Base-by-base conservation (phyloP, 2,329 filamentous ascomycete species). In the Nakataea oryzae region DNA sequence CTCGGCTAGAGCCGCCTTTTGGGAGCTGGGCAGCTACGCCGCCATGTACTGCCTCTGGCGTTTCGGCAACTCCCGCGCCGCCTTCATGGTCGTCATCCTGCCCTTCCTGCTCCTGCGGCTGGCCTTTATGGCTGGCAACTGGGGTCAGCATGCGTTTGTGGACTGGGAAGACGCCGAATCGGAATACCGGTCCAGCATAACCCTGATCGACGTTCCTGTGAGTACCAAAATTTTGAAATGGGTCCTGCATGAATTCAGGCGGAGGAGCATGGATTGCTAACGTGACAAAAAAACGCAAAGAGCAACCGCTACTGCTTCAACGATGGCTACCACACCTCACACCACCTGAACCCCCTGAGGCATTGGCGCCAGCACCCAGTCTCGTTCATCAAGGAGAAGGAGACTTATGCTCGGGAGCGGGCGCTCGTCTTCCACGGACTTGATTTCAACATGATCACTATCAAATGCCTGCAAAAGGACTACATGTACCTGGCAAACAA, bases 261-360 rank as follows among this genome's bases (percentile, higher is more conserved):
- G 41, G 7, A 8, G n/a, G 7, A 50, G 11, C 6, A n/a, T n/a
- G 2, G 6, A 50, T 50, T n/a, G 27, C 26, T 47, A 5, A 24
- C 58, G 11, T 24, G 30, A 13, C 5, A 57, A 9, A 17, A n/a
- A 57, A 26, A 24, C 6, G 14, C 11, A 34, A 67, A 91, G 88
- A 90, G 86, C 74, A 93, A 93, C 72, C 87, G 90, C 47, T 87
- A 87, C 73, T 93, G 88, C 75, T 92, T 87, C 80, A 92, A 93
- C 68, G 89, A 92, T 68, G 89, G 89, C 66, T 92, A 91, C 72
- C 89, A 92, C 74, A 92, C 88, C 8, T 90, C 88, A 24, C 90
- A 92, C 70, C 89, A 92, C 68, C 82, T 92, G 60, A 91, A 92
- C 74, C 89, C 88, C 0, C 80, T 84, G 30, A 84, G 90, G 1